Evolutionary conservation across 75 land plant species (phyloP), one percentile per base, ranked within the genome.

Genomic region (Selaginella tamariscina): DNA sequence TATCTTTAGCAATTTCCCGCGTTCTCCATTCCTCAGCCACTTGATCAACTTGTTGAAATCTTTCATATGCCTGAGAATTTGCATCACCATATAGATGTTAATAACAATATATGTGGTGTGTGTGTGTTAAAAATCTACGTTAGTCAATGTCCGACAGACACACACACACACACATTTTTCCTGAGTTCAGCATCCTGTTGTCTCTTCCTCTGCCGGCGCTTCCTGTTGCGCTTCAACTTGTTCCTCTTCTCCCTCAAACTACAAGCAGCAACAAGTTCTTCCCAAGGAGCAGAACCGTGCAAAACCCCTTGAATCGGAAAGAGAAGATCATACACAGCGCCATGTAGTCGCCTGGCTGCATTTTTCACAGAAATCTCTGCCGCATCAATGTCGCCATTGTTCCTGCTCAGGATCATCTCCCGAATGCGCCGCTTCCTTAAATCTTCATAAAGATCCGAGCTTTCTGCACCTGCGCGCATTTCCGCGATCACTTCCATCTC

Each of bases 21-120:
- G 92, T 87, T 71, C 97, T 95, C 96, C 99, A 90, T 55, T 95
- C 99, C 82, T 95, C 97, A 64, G 92, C 99, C 54, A 82, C 85
- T 26, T 67, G 83, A 75, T 88, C 93, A 60, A 73, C 82, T 70
- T 84, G 74, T 13, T 88, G 92, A 69, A 81, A 86, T 13, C 72
- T 66, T 64, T 84, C 87, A 32, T 69, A 69, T 70, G 85, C 92
- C 99, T 95, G 77, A 32, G 67, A 55, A 27, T n/a, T n/a, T n/a
- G n/a, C n/a, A n/a, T n/a, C n/a, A n/a, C n/a, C n/a, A n/a, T n/a
- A n/a, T n/a, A n/a, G n/a, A n/a, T n/a, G n/a, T n/a, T n/a, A n/a
- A n/a, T n/a, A n/a, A n/a, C n/a, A n/a, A n/a, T n/a, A n/a, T n/a
- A n/a, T n/a, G n/a, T n/a, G n/a, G n/a, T n/a, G n/a, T n/a, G n/a